A percentile compares a stretch with the other conserved stretches of the same genome.
Conservation (phyloP, 176 grass and related monocot genomes). For the sorghum (Sorghum bicolor) region Sorghum_bicolor_NCBIv3 NC_012873.2:56754001-56754500, state of each 20-base stretch:
- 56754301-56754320: not conserved
- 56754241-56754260: constrained; percentile 2
- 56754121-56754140: not conserved
- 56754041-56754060: no score
- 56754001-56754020: no score
- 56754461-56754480: not conserved
- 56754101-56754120: not conserved
- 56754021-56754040: no score
- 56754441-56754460: not conserved
- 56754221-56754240: not conserved
- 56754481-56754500: not conserved
- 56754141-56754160: not conserved
- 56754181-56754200: not conserved
- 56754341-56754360: not conserved
- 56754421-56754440: not conserved
- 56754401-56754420: not conserved
- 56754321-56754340: not conserved
- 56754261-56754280: constrained; percentile 37
- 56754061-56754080: not conserved
- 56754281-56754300: not conserved
- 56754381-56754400: no score
- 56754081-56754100: not conserved
- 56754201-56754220: not conserved
- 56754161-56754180: not conserved
- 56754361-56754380: not conserved